Evolutionary conservation across 305 asterid genomes (phyloP).

Genomic region (Solanum aculeatissimum): DNA sequence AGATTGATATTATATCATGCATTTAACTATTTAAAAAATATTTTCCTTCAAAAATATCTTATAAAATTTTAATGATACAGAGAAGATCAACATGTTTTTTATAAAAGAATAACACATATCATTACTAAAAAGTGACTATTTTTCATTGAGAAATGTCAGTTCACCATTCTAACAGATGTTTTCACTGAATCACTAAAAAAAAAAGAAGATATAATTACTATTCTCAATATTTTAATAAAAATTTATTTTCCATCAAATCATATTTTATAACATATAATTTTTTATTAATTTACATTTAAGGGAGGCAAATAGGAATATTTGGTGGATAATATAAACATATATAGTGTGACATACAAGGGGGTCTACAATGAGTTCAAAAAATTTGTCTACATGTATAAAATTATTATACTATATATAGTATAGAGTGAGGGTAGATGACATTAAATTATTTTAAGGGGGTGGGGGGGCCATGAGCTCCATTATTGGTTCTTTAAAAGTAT

Average conservation of each 20-base stretch:
- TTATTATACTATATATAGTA: neutral
- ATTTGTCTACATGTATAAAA: slow-evolving; percentile 11
- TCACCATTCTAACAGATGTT: too few species aligned
- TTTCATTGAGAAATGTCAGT: too few species aligned
- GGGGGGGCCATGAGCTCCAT: neutral
- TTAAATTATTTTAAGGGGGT: neutral
- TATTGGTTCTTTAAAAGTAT: neutral
- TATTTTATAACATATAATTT: too few species aligned
- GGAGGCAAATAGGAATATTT: neutral
- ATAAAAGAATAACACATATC: too few species aligned
- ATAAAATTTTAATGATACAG: neutral
- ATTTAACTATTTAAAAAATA: neutral
- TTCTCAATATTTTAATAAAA: too few species aligned
- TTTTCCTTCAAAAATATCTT: neutral
- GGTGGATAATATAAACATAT: neutral
- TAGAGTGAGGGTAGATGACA: neutral
- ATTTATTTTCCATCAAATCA: too few species aligned
- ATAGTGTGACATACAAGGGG: neutral
- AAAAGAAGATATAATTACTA: too few species aligned
- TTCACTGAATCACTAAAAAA: too few species aligned
- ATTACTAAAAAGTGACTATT: too few species aligned
- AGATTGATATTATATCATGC: neutral
- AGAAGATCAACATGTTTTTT: too few species aligned
- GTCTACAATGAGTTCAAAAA: neutral
- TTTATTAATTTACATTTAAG: neutral